Conservation (phyloP, 2,329 filamentous ascomycete species). For the Fusarium tricinctum region DNA sequence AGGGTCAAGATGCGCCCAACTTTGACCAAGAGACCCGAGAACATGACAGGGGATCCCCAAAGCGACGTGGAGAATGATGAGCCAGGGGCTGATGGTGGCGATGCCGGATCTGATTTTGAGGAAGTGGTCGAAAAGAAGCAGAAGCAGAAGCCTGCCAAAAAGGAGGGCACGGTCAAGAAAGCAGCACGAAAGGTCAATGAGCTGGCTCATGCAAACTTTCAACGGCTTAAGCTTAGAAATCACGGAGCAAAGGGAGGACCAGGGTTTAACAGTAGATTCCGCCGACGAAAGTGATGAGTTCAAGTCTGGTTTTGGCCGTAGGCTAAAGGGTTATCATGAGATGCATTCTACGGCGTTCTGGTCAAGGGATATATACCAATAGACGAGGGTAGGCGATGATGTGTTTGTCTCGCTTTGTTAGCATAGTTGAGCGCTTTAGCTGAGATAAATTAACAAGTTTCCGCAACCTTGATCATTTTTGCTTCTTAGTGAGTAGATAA, state of each 20-base stretch:
- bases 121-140: conserved; percentile 35
- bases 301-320: not conserved
- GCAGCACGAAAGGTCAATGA: conserved; percentile 73
- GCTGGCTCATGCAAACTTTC: conserved; percentile 76
- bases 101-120: conserved; percentile 43
- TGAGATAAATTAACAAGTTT: not conserved
- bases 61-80: conserved; percentile 57
- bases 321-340: conserved; percentile 24
- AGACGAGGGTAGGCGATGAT: conserved; percentile 8
- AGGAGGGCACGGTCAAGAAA: conserved; percentile 64
- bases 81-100: conserved; percentile 45
- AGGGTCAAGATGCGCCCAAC: conserved; percentile 74
- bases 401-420: conserved; percentile 10
- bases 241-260: conserved; percentile 73
- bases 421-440: conserved; percentile 1
- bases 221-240: conserved; percentile 73
- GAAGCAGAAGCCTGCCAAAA: conserved; percentile 49
- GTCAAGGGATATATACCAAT: conserved; percentile 37
- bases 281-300: conserved; percentile 60
- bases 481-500: too few species aligned
- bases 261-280: conserved; percentile 70
- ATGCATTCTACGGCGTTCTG: conserved; percentile 36
- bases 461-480: too few species aligned
- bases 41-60: conserved; percentile 49
- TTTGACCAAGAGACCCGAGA: conserved; percentile 62